Evolutionary conservation across 768 basidiomycete species (phyloP), one percentile per base, ranked within the genome.

Genomic region (Boletus tomentosulus): DNA sequence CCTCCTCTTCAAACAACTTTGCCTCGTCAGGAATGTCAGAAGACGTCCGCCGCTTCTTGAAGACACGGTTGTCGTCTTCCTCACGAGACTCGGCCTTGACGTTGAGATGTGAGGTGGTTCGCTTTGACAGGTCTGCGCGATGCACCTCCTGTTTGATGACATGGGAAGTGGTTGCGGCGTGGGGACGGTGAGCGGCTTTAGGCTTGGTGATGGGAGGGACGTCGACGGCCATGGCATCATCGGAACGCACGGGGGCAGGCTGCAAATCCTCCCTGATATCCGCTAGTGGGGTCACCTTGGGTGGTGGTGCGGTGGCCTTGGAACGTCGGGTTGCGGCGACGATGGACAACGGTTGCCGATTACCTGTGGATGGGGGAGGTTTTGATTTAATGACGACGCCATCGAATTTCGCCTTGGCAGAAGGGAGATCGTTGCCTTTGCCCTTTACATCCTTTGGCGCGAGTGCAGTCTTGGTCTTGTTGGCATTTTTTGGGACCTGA

Each of bases 371-470:
- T 27, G 62, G 56, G 4, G 57, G 58, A 9, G 47, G 57, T 61
- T 79, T 81, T 3, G 79, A 69, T 62, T 85, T 83, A 66, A 83
- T 74, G 25, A 83, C 78, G 55, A 87, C 84, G 47, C 82, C 81
- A 53, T 86, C 86, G 51, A 82, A 80, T 49, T 77, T 82, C 57
- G 78, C 74, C 62, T 80, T 75, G 27, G 62, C 66, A 33, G 74
- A 67, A 7, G 69, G 66, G 22, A 63, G 74, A 57, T 70, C 73
- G 56, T 73, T 74, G 62, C 73, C 78, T 71, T 86, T 87, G 48
- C 78, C 80, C 73, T 89, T 89, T 49, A 55, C 58, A n/a, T 64
- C 65, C 49, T 62, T 64, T 7, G 62, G 50, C 0, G 56, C 64
- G 35, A 78, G 79, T 42, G 64, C 53, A 43, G 57, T 62, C 56